Conservation (phyloP, 345 rosid genomes). For the Hirschfeldia incana region DNA sequence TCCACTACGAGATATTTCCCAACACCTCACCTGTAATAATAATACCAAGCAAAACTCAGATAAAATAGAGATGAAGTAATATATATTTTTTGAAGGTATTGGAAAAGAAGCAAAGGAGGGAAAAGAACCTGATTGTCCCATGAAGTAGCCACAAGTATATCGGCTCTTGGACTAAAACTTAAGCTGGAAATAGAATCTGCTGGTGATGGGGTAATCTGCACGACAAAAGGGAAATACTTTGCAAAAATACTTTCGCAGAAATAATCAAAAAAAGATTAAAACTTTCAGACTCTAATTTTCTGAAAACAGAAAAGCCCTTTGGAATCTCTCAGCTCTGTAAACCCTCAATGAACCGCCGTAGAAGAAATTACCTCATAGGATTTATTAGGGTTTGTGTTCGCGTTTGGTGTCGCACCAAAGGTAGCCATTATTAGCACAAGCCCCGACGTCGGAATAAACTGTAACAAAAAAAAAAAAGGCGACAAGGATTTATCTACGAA, state of each 20-base stretch:
- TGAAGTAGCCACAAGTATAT: slow-evolving; percentile 83
- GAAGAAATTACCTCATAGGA: slow-evolving; percentile 59
- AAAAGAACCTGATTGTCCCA: slow-evolving; percentile 98
- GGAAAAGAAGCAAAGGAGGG: too few species aligned
- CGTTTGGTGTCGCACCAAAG: slow-evolving; percentile 45
- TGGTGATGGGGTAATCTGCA: slow-evolving; percentile 84
- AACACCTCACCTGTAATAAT: slow-evolving; percentile 83
- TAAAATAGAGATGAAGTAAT: too few species aligned
- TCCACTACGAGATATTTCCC: slow-evolving; percentile 83
- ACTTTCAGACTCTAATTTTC: not conserved
- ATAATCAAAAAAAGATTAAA: too few species aligned
- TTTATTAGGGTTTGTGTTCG: slow-evolving; percentile 76
- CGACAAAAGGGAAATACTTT: not conserved
- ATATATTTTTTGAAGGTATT: too few species aligned
- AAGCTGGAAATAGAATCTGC: slow-evolving; percentile 88
- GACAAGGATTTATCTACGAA: too few species aligned
- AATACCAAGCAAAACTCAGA: slow-evolving; percentile 4
- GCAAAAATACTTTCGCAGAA: too few species aligned
- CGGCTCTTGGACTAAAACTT: slow-evolving; percentile 91
- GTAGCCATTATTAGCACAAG: too few species aligned
- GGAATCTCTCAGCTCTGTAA: not conserved
- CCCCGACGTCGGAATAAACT: too few species aligned
- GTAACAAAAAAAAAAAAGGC: too few species aligned
- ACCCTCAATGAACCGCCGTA: too few species aligned
- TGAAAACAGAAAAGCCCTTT: not conserved